Evolutionary conservation across 176 grass and related monocot genomes (phyloP), one percentile per base, ranked within the genome.

Genomic region (Elaeis guineensis): DNA sequence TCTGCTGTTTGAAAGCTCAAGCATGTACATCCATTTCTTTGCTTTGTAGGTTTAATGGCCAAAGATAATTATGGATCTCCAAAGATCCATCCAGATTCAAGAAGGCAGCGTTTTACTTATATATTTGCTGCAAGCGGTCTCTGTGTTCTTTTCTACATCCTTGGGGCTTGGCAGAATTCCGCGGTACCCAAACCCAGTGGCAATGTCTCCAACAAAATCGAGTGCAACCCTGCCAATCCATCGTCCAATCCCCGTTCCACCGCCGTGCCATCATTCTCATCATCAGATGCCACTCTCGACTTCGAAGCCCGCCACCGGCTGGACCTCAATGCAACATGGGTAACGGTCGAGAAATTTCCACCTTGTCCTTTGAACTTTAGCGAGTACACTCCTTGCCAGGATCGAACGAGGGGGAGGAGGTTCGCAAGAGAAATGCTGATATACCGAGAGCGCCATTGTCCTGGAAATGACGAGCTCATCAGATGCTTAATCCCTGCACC

Each of bases 321-420:
- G 58, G 75, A 19, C 52, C 57, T 82, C 52, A 87, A 60, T 18
- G 52, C 77, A 49, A 80, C 39, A 0, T 3, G 26, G 0, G 50
- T 16, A 0, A 55, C 44, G 15, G 54, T 51, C 44, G 80, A 74
- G 25, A 76, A 54, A 16, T 79, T 96, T 57, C 92, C 78, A 0
- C 78, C 72, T 6, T 96, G 92, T 61, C 51, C 72, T 44, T 61
- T 85, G 16, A 96, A 96, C 35, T 90, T 88, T 69, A 90, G 87
- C 0, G 92, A 96, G 75, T 96, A 96, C 61, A 96, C 92, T 2
- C 92, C 92, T 0, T 96, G 92, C 25, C 86, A 96, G 67, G 92
- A 96, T 64, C 57, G 75, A 28, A 82, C 58, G 21, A 67, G 92
- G 4, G 86, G 92, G 4, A 80, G 86, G 19, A 72, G 80, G 57